A percentile compares a stretch with the other conserved stretches of the same genome.
phyloP scores from a whole-genome alignment of 192 early-diverging fungal species.

The Backusella tarrabulga region DNA sequence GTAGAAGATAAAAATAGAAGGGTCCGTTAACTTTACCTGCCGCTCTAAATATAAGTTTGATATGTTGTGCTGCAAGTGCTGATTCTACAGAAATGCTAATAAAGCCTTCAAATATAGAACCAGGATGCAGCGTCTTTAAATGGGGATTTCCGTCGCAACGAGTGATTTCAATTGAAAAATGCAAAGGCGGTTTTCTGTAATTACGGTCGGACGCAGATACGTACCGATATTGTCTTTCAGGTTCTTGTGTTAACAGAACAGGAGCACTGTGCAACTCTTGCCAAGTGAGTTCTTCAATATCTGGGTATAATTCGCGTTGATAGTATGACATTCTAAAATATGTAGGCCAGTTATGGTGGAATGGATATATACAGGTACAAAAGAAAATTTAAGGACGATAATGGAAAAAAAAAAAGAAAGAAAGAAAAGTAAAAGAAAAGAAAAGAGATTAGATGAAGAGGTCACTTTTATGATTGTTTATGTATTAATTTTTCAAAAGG shows the following conservation, averaged over 20 bases:
- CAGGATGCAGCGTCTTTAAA: slow-evolving; percentile 10
- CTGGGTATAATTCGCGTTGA: neutral
- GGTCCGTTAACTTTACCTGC: slow-evolving; percentile 14
- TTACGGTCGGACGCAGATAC: neutral
- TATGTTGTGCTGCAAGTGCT: slow-evolving; percentile 20
- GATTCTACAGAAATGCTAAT: slow-evolving; percentile 9
- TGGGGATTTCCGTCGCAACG: neutral
- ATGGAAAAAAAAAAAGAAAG: neutral
- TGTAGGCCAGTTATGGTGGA: neutral
- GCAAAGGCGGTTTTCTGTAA: slow-evolving; percentile 1
- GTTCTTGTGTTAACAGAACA: neutral
- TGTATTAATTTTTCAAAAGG: neutral
- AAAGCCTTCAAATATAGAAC: slow-evolving; percentile 19
- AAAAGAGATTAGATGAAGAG: slow-evolving; percentile 4
- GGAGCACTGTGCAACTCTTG: neutral
- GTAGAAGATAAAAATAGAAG: neutral
- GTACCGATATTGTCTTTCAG: neutral
- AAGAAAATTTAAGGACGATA: neutral
- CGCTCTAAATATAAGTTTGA: slow-evolving; percentile 28
- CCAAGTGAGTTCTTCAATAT: neutral
- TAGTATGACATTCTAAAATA: neutral
- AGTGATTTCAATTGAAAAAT: neutral
- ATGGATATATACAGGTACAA: slow-evolving; percentile 1
- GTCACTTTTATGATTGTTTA: neutral
- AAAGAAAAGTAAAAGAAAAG: neutral